phyloP scores from a whole-genome alignment of 495 filamentous ascomycete species.

The Xylaria longipes region DNA sequence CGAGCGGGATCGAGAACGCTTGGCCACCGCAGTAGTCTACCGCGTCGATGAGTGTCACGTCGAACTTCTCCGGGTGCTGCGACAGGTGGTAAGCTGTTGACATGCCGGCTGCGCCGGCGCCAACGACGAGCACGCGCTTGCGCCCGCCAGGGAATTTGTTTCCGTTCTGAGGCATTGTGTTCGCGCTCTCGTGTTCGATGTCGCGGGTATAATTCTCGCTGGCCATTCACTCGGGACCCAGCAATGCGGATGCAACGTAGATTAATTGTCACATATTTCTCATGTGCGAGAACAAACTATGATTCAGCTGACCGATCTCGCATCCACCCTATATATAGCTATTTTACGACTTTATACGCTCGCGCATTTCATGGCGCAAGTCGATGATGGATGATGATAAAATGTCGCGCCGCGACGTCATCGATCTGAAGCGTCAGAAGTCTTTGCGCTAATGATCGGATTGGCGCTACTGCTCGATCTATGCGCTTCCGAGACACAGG shows the following conservation, averaged over 20 bases:
- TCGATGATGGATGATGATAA: slow-evolving; percentile 28
- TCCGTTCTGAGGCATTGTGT: slow-evolving; percentile 30
- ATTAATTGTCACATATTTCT: not conserved
- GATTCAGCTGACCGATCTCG: not conserved
- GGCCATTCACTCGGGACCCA: not conserved
- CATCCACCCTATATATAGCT: not conserved
- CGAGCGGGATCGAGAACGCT: slow-evolving; percentile 76
- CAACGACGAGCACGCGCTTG: slow-evolving; percentile 65
- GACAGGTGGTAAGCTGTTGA: slow-evolving; percentile 78
- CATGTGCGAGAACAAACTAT: not conserved
- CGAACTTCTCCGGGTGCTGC: slow-evolving; percentile 74
- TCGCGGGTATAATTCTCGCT: slow-evolving; percentile 22
- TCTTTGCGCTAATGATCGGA: not conserved
- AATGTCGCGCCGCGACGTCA: slow-evolving; percentile 24
- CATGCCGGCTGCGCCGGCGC: slow-evolving; percentile 72
- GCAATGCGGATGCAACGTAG: not conserved
- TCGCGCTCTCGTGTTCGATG: slow-evolving; percentile 24
- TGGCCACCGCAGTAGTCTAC: slow-evolving; percentile 77
- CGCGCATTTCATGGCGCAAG: not conserved
- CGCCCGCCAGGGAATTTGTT: slow-evolving; percentile 25
- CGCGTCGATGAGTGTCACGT: slow-evolving; percentile 75
- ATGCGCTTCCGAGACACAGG: not conserved
- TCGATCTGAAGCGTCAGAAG: slow-evolving; percentile 12
- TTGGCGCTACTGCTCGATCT: slow-evolving; percentile 6
- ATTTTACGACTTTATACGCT: not conserved